A percentile compares a stretch with the other conserved stretches of the same genome.
These are phyloP conservation scores for Tolypocladium capitatum DNA, from an alignment of 2,329 filamentous ascomycete species.

Conservation along the genomic window DNA sequence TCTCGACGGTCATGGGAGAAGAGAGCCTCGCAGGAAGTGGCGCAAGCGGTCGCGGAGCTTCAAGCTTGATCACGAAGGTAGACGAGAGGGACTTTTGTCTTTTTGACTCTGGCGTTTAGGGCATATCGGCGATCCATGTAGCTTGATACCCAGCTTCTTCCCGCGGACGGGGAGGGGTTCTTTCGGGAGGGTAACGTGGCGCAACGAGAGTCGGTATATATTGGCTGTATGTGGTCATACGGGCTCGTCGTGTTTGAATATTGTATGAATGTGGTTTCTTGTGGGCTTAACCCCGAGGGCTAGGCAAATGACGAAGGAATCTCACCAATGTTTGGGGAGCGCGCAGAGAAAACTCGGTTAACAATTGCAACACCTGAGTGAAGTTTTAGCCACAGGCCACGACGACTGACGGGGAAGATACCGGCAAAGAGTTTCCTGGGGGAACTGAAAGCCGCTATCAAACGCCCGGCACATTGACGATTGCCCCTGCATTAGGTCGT, in stretches of 20 bases:
- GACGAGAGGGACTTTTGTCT: slow-evolving; percentile 11
- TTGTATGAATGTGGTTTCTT: slow-evolving; percentile 4
- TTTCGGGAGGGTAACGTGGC: slow-evolving; percentile 5
- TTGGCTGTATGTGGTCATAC: slow-evolving; percentile 4
- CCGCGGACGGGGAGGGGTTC: slow-evolving; percentile 12
- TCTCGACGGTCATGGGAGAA: slow-evolving; percentile 60
- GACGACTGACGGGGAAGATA: slow-evolving; percentile 4
- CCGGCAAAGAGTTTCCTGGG: slow-evolving; percentile 3
- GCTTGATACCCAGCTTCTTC: slow-evolving; percentile 21
- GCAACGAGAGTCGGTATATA: slow-evolving; percentile 5
- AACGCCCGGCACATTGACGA: neutral
- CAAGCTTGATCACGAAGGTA: slow-evolving; percentile 25
- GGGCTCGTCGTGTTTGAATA: slow-evolving; percentile 5
- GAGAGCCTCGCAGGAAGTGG: slow-evolving; percentile 66
- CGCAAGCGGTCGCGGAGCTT: slow-evolving; percentile 53
- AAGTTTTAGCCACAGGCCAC: slow-evolving; percentile 7
- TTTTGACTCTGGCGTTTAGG: slow-evolving; percentile 17
- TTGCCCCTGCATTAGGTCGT: neutral
- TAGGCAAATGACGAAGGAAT: neutral
- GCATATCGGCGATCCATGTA: slow-evolving; percentile 14
- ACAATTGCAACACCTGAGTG: neutral
- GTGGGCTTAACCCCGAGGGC: neutral
- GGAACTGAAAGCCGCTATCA: slow-evolving; percentile 4
- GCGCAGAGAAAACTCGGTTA: neutral
- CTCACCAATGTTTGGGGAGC: neutral